Percentiles rank a stretch among this genome's conserved stretches.
Evolutionary conservation across 192 early-diverging fungal species (phyloP).

Genomic region (Backusella morwellensis): DNA sequence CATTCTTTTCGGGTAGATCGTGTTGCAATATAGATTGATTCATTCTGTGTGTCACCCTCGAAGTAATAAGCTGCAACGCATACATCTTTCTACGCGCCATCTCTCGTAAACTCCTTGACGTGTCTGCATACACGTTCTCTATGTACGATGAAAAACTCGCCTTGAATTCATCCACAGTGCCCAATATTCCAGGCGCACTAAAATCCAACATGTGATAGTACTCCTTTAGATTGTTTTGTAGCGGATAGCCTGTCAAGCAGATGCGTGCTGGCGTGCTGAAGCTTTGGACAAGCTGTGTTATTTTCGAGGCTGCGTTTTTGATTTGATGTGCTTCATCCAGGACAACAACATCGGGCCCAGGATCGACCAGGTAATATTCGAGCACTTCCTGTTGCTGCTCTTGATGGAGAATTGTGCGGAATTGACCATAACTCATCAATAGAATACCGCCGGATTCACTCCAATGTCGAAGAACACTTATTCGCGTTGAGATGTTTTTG

Average conservation of each 20-base stretch:
- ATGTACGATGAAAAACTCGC: constrained; percentile 60
- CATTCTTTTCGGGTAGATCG: constrained; percentile 68
- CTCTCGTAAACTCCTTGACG: constrained; percentile 14
- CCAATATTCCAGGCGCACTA: constrained; percentile 61
- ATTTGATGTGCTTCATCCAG: constrained; percentile 85
- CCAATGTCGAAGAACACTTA: constrained; percentile 52
- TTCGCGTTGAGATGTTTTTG: constrained; percentile 1
- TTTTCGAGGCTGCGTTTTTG: constrained; percentile 42
- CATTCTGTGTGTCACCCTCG: constrained; percentile 40
- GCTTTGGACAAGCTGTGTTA: constrained; percentile 18
- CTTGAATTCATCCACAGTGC: constrained; percentile 53
- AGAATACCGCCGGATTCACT: constrained; percentile 62
- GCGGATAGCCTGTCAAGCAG: constrained; percentile 79
- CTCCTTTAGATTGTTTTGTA: constrained; percentile 82
- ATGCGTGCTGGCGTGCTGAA: constrained; percentile 61
- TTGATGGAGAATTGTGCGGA: constrained; percentile 42
- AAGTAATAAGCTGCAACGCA: constrained; percentile 62
- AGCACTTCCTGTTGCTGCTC: constrained; percentile 4
- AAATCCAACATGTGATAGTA: constrained; percentile 84
- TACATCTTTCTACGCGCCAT: constrained; percentile 41
- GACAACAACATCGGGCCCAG: constrained; percentile 70
- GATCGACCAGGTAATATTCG: constrained; percentile 44
- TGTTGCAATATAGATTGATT: constrained; percentile 47
- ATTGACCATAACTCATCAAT: constrained; percentile 62
- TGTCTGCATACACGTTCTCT: constrained; percentile 56